Evolutionary conservation across 148 eudicot species (phyloP), one percentile per base, ranked within the genome.

Genomic region (Drosera capensis): DNA sequence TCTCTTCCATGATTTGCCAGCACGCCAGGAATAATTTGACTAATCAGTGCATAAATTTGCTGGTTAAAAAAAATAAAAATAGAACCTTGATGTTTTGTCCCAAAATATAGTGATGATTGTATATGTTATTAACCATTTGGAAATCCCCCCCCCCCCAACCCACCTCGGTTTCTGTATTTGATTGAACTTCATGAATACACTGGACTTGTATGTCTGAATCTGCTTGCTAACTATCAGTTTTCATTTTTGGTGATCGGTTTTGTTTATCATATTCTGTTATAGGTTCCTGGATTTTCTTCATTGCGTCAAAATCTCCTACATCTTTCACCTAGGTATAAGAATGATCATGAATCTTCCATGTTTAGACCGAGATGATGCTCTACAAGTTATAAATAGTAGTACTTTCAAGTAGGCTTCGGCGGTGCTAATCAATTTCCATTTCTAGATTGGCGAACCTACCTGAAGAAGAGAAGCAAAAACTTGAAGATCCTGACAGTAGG

Each of bases 401-500:
- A 48, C 16, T 51, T 25, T 58, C 35, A 17, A 20, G 9, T 52
- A 23, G 2, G 34, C 23, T 43, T 31, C 29, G 40, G 14, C 18
- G 25, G 37, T 15, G 20, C 40, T 59, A 49, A 62, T 48, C 31
- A 31, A 48, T 39, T 30, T 57, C 20, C 37, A 14, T 44, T 9
- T 54, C 40, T 54, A 87, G 94, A 69, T 80, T 88, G 65, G 94
- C 94, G 50, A 71, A 49, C 44, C 83, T 88, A 40, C 71, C 94
- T 15, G 86, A 80, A 54, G 83, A 72, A 63, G 81, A 65, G 60
- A 88, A 88, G 66, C 69, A 66, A 49, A 71, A 65, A 52, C 71
- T 88, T 26, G 96, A 88, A 73, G 92, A 88, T 63, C 81, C 90
- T 59, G 56, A 63, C 57, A 79, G 94, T 63, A 78, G 96, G 96